A percentile compares a stretch with the other conserved stretches of the same genome.
phyloP scores from a whole-genome alignment of 2,329 filamentous ascomycete species.

The Byssothecium circinans region DNA sequence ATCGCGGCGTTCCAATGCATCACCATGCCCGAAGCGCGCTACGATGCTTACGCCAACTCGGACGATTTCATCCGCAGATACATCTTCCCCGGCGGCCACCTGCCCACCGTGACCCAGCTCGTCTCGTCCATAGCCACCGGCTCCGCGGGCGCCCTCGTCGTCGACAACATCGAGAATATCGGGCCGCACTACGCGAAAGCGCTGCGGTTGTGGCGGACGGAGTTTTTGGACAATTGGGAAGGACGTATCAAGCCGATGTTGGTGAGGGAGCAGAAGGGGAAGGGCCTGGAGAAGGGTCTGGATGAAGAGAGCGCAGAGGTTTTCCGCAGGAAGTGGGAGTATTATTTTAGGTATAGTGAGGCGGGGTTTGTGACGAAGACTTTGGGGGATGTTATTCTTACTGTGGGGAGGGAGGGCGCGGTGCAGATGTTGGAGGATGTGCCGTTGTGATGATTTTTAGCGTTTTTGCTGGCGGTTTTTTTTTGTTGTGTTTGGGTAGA shows the following conservation, averaged over 20 bases:
- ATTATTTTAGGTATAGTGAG: conserved; percentile 76
- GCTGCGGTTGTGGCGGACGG: conserved; percentile 67
- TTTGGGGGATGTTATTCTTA: conserved; percentile 72
- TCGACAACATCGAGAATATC: conserved; percentile 71
- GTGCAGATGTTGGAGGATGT: conserved; percentile 71
- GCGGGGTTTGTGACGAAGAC: conserved; percentile 73
- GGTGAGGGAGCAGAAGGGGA: conserved; percentile 55
- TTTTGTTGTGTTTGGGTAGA: no score
- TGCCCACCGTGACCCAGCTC: conserved; percentile 68
- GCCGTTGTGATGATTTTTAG: conserved; percentile 53
- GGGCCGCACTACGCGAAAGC: conserved; percentile 74
- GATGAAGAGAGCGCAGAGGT: conserved; percentile 66
- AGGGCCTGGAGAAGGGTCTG: conserved; percentile 59
- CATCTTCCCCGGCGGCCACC: conserved; percentile 77
- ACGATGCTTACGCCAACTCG: conserved; percentile 65
- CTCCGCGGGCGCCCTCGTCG: conserved; percentile 63
- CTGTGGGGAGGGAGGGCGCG: conserved; percentile 65
- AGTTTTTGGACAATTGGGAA: conserved; percentile 66
- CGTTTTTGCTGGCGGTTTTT: no score
- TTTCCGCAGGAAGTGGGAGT: conserved; percentile 74
- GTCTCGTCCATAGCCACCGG: conserved; percentile 64
- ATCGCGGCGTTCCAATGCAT: conserved; percentile 76
- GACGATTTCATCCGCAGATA: conserved; percentile 77
- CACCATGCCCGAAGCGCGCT: conserved; percentile 70
- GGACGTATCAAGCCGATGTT: conserved; percentile 62